Base-by-base conservation (phyloP, 805 yeast genomes). In the Candida endomychidarum region DNA sequence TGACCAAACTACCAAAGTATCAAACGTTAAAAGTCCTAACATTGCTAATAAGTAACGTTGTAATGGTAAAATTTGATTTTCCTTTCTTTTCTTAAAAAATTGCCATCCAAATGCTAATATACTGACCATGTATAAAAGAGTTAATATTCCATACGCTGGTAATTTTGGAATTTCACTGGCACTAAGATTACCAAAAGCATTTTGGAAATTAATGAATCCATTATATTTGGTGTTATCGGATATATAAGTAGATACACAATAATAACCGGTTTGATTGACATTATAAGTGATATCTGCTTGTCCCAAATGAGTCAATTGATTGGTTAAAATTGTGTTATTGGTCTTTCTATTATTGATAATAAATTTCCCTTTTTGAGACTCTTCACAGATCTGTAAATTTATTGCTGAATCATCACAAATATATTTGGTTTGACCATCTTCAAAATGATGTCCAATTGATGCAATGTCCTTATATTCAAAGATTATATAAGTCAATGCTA, bases 81-180 rank as follows among this genome's bases (percentile, higher is more conserved):
- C 63, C 44, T 67, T 66, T 49, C 95, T 79, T 62, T 87, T 90
- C 54, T 80, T 85, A 71, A 80, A 83, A 57, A 86, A 86, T 46
- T 86, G 86, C 65, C 87, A 90, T 26, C 86, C 80, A 71, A 88
- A 93, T 45, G 86, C 70, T n/a, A 85, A 81, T 56, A 88, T 72
- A 8, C 88, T 81, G 28, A 86, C 83, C 5, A 85, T 87, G 57
- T 93, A 93, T 29, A 84, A 78, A 25, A 93, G 72, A 1, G 96
- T 86, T 54, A 88, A 71, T 11, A 86, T 76, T 1, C 96, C 97
- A 59, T 88, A 93, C 18, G 88, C 78, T 8, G 96, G 88, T 46
- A 93, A 72, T 53, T 90, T 87, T 20, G 98, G 96, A 50, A 87
- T 83, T 59, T 93, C 96, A 24, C 90, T 72, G 4, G 96, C 99